Percentiles rank a stretch among this genome's conserved stretches.
phyloP scores from a whole-genome alignment of 176 grass and related monocot species.

The maize (Zea mays) region Zm-B73-REFERENCE-NAM-5.0 NC_050103.1:9907501-9908000 shows the following conservation, averaged over 20 bases:
- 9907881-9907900: not conserved
- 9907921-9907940: slow-evolving; percentile 94
- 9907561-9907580: slow-evolving; percentile 33
- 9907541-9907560: slow-evolving; percentile 31
- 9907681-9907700: slow-evolving; percentile 83
- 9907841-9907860: not conserved
- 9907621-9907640: slow-evolving; percentile 83
- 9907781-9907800: slow-evolving; percentile 30
- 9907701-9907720: slow-evolving; percentile 66
- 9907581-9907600: slow-evolving; percentile 10
- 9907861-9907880: not conserved
- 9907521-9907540: slow-evolving; percentile 23
- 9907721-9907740: slow-evolving; percentile 76
- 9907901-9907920: no score
- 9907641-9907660: slow-evolving; percentile 98
- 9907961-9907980: slow-evolving; percentile 78
- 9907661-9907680: slow-evolving; percentile 86
- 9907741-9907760: slow-evolving; percentile 95
- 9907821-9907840: slow-evolving; percentile 16
- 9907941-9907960: slow-evolving; percentile 90
- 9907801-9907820: slow-evolving; percentile 18
- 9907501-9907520: slow-evolving; percentile 23
- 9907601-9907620: slow-evolving; percentile 82
- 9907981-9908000: slow-evolving; percentile 98
- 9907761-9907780: slow-evolving; percentile 79